phyloP scores from a whole-genome alignment of 78 protist genomes.

The Mastigamoeba balamuthi region DNA sequence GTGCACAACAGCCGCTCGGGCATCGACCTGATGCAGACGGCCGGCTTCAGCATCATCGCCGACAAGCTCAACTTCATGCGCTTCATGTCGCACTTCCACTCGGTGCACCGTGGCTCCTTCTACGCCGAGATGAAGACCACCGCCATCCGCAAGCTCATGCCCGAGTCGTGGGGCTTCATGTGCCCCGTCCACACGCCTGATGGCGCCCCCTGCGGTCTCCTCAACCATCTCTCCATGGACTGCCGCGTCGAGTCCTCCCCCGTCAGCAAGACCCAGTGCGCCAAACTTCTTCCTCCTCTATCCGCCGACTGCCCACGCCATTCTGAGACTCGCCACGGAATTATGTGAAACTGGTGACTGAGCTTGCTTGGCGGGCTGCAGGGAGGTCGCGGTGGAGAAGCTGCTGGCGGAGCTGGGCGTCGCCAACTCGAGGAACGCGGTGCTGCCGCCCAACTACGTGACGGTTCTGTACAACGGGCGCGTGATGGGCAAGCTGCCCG shows the following conservation, averaged over 20 bases:
- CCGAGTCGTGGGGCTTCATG: slow-evolving; percentile 95
- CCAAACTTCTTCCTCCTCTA: neutral
- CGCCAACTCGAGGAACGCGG: neutral
- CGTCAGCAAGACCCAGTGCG: neutral
- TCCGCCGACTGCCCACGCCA: too few relatives aligned
- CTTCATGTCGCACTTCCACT: slow-evolving; percentile 76
- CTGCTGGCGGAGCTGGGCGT: neutral
- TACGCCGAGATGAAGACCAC: slow-evolving; percentile 89
- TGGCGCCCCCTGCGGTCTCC: slow-evolving; percentile 98
- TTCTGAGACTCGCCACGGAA: too few relatives aligned
- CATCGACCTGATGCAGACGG: slow-evolving; percentile 78
- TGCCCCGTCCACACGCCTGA: slow-evolving; percentile 99
- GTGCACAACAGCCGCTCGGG: slow-evolving; percentile 63
- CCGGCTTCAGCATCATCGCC: slow-evolving; percentile 87
- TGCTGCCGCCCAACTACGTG: neutral
- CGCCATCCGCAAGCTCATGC: slow-evolving; percentile 84
- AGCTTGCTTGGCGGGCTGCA: too few relatives aligned
- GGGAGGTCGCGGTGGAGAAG: neutral
- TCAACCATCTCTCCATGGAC: slow-evolving; percentile 80
- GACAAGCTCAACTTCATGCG: slow-evolving; percentile 89
- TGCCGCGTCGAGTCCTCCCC: slow-evolving; percentile 33
- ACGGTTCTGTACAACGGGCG: neutral
- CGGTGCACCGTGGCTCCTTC: slow-evolving; percentile 84
- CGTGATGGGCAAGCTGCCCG: neutral
- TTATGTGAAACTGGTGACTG: too few relatives aligned